phyloP scores from a whole-genome alignment of 1,139 yeast species.

The Zygoascus hellenicus region DNA sequence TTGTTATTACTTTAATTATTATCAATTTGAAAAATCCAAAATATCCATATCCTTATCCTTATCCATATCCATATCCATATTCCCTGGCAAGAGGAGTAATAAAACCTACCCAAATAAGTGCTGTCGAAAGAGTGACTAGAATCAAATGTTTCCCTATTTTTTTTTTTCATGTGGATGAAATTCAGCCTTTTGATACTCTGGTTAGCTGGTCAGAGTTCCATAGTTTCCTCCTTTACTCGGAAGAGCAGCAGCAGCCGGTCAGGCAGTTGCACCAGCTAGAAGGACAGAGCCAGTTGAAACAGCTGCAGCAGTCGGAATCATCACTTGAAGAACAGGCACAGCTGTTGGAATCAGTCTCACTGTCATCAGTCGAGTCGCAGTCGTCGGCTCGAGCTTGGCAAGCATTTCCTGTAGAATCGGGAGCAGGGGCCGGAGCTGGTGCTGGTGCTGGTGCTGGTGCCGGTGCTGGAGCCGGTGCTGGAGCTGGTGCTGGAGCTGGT shows the following conservation, averaged over 20 bases:
- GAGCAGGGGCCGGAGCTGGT: slow-evolving; percentile 11
- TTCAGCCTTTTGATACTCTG: too few relatives aligned
- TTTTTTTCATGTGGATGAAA: too few relatives aligned
- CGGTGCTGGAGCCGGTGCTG: slow-evolving; percentile 11
- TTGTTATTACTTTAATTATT: too few relatives aligned
- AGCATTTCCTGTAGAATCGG: neutral
- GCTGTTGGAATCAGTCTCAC: slow-evolving; percentile 3
- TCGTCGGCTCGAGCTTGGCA: neutral
- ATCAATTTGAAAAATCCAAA: too few relatives aligned
- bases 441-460: neutral
- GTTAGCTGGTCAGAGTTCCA: too few relatives aligned
- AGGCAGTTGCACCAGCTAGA: neutral
- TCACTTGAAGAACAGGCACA: slow-evolving; percentile 1
- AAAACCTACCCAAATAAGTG: too few relatives aligned
- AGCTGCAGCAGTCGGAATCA: slow-evolving; percentile 4
- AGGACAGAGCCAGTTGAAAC: slow-evolving; percentile 6
- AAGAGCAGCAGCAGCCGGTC: neutral
- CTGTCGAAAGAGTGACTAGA: too few relatives aligned
- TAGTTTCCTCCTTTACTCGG: neutral
- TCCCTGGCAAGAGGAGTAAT: too few relatives aligned
- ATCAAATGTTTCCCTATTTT: too few relatives aligned
- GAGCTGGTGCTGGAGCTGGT: slow-evolving; percentile 6
- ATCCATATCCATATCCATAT: too few relatives aligned
- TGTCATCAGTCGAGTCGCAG: slow-evolving; percentile 1
- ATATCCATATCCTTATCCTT: too few relatives aligned